phyloP scores from a whole-genome alignment of 495 filamentous ascomycete species.

The Parachaetomium inaequale region DNA sequence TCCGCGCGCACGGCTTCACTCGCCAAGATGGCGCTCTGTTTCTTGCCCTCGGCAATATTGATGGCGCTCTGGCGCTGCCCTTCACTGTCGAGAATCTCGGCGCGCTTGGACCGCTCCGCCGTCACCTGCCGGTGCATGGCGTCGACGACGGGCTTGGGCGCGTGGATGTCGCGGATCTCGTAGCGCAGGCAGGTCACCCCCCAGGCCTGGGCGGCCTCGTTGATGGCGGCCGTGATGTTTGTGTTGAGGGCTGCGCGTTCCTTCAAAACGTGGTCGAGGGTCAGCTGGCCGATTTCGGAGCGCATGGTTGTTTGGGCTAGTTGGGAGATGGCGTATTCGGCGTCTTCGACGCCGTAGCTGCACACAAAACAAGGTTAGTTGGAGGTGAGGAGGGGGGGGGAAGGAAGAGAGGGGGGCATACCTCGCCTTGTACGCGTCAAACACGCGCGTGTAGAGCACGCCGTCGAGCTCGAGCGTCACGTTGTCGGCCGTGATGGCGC shows the following conservation, averaged over 20 bases:
- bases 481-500: constrained; percentile 96
- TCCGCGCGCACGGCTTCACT: constrained; percentile 89
- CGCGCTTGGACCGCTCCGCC: constrained; percentile 91
- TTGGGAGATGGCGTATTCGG: constrained; percentile 97
- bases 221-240: constrained; percentile 97
- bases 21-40: constrained; percentile 91
- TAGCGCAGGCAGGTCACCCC: constrained; percentile 94
- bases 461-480: constrained; percentile 95
- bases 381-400: neutral
- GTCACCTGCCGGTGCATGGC: constrained; percentile 99
- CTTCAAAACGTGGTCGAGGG: constrained; percentile 94
- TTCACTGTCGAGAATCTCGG: constrained; percentile 94
- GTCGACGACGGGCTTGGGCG: constrained; percentile 83
- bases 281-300: constrained; percentile 92
- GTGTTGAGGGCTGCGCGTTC: constrained; percentile 92
- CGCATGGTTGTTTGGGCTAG: constrained; percentile 99
- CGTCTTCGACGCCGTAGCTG: constrained; percentile 97
- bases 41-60: constrained; percentile 95
- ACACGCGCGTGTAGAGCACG: constrained; percentile 88
- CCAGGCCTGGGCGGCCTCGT: constrained; percentile 95
- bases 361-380: constrained; percentile 18
- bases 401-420: constrained; percentile 36
- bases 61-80: constrained; percentile 95
- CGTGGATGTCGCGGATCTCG: constrained; percentile 97
- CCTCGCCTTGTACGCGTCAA: constrained; percentile 97